Conservation (phyloP, 768 basidiomycete species). For the Erythrobasidium yunnanense region DNA sequence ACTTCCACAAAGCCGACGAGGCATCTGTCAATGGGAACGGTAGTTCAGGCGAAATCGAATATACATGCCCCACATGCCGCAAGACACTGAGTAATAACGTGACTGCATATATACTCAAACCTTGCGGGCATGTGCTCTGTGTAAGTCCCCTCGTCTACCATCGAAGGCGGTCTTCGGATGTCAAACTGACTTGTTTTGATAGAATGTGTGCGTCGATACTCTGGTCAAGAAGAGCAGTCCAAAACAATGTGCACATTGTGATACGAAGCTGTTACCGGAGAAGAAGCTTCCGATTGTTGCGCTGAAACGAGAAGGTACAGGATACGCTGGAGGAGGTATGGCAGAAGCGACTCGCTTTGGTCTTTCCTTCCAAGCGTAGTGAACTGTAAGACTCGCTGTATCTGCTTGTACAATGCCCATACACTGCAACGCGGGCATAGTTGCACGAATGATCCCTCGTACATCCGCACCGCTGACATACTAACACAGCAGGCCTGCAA, state of each 20-base stretch:
- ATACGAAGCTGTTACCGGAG: slow-evolving; percentile 53
- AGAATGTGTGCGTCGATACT: slow-evolving; percentile 73
- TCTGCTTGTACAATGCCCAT: neutral
- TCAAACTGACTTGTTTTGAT: neutral
- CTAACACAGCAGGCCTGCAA: too few relatives aligned
- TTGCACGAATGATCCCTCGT: neutral
- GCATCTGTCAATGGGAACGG: slow-evolving; percentile 10
- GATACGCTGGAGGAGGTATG: slow-evolving; percentile 85
- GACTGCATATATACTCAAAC: slow-evolving; percentile 62
- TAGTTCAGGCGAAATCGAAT: slow-evolving; percentile 39
- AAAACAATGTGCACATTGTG: slow-evolving; percentile 77
- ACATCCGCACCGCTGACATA: too few relatives aligned
- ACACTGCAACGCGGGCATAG: neutral
- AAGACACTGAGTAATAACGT: slow-evolving; percentile 68
- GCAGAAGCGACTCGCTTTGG: slow-evolving; percentile 75
- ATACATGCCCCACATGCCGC: slow-evolving; percentile 78
- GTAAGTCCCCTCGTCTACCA: neutral
- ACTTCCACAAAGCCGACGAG: slow-evolving; percentile 49
- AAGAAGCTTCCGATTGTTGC: slow-evolving; percentile 43
- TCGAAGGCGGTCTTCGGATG: neutral
- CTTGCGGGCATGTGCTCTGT: slow-evolving; percentile 85
- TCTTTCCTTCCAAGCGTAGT: slow-evolving; percentile 66
- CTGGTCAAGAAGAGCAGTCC: slow-evolving; percentile 59
- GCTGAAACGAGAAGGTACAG: slow-evolving; percentile 89
- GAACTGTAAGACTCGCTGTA: neutral